Conservation (phyloP, 179 eudicot species). For the Nepenthes alata region DNA sequence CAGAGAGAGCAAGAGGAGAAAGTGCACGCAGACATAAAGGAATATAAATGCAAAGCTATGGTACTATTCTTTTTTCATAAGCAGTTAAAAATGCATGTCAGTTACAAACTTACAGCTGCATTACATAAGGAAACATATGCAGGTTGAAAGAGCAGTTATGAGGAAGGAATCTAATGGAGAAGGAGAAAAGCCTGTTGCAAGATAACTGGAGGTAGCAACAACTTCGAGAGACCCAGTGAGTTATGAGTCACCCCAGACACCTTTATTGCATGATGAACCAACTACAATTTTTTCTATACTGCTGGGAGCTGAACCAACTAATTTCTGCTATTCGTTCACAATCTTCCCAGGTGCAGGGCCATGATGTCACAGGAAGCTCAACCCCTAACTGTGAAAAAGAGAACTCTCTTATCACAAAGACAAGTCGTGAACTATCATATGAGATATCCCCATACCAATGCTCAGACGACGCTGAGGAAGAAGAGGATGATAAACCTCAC, state of each 20-base stretch:
- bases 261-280: too few relatives aligned
- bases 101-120: conserved; percentile 1
- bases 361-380: conserved; percentile 12
- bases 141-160: conserved; percentile 30
- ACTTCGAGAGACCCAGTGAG: conserved; percentile 17
- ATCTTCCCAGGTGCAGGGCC: conserved; percentile 14
- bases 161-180: conserved; percentile 21
- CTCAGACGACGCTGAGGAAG: conserved; percentile 85
- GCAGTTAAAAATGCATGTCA: background rate
- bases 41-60: conserved; percentile 14
- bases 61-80: conserved; percentile 7
- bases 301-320: too few relatives aligned
- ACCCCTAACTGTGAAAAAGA: conserved; percentile 22
- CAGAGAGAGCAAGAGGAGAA: conserved; percentile 51
- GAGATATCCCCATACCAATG: conserved; percentile 91
- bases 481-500: conserved; percentile 46
- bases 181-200: conserved; percentile 13
- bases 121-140: conserved; percentile 9
- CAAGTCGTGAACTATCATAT: conserved; percentile 48
- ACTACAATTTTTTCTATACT: too few relatives aligned
- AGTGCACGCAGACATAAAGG: conserved; percentile 33
- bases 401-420: conserved; percentile 12
- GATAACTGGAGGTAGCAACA: conserved; percentile 14
- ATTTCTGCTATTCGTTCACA: background rate
- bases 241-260: background rate